Conservation (phyloP, 2,329 filamentous ascomycete genomes). For the Botrytis galanthina region DNA sequence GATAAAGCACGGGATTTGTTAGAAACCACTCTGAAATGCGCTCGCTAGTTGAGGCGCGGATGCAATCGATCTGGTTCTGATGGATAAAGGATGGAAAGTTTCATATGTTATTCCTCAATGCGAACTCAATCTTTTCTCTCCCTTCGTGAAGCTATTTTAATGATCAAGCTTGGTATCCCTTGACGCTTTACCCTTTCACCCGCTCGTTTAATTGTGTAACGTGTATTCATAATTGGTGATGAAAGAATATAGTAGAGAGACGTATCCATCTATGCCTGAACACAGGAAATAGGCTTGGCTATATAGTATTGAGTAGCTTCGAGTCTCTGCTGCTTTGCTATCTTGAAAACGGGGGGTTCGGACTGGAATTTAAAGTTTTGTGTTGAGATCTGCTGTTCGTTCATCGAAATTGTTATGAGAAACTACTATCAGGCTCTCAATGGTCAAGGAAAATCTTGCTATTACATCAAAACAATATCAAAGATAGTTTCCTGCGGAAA, state of each 20-base stretch:
- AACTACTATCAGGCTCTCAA: neutral
- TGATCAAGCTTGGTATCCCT: neutral
- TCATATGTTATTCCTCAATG: neutral
- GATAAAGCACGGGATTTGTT: neutral
- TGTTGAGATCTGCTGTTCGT: neutral
- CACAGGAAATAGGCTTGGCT: neutral
- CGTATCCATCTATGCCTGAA: accelerated
- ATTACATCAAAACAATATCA: neutral
- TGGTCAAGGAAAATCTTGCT: neutral
- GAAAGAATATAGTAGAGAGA: neutral
- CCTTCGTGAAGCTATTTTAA: neutral
- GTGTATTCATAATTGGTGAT: neutral
- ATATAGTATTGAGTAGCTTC: neutral
- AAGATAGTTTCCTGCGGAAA: neutral
- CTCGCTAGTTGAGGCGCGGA: too few relatives aligned
- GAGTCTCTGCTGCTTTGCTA: neutral
- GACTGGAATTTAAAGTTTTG: neutral
- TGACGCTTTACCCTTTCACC: neutral
- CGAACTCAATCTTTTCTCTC: neutral
- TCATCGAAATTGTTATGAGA: neutral
- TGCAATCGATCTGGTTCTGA: neutral
- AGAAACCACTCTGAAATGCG: neutral
- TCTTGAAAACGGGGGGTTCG: neutral
- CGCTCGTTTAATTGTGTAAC: neutral
- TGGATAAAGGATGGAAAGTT: accelerated